phyloP scores from a whole-genome alignment of 2,329 filamentous ascomycete species.

The Allantophomopsis lycopodina region DNA sequence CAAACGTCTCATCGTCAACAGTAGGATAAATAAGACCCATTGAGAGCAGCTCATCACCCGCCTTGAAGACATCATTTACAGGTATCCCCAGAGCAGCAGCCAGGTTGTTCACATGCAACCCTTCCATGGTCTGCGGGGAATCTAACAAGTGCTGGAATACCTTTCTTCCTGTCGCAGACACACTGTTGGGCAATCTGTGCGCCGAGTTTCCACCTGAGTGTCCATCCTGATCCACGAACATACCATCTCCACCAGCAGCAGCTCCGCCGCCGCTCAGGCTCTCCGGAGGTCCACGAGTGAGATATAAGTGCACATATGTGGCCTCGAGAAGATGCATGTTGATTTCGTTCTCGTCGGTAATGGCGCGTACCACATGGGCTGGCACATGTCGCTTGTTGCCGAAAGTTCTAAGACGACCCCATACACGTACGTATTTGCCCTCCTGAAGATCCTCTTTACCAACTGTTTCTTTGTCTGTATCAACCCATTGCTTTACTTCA shows the following conservation, averaged over 20 bases:
- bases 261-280: slow-evolving; percentile 21
- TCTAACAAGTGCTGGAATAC: slow-evolving; percentile 60
- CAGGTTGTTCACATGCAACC: slow-evolving; percentile 69
- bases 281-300: slow-evolving; percentile 52
- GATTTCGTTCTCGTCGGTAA: slow-evolving; percentile 83
- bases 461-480: slow-evolving; percentile 25
- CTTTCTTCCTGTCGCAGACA: slow-evolving; percentile 46
- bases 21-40: slow-evolving; percentile 78
- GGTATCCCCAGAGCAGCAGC: slow-evolving; percentile 51
- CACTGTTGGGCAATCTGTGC: slow-evolving; percentile 20
- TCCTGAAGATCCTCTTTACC: slow-evolving; percentile 40
- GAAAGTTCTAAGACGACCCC: slow-evolving; percentile 73
- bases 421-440: slow-evolving; percentile 74
- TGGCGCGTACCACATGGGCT: slow-evolving; percentile 66
- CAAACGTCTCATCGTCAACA: slow-evolving; percentile 86
- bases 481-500: slow-evolving; percentile 80
- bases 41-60: slow-evolving; percentile 67
- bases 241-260: slow-evolving; percentile 19
- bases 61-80: slow-evolving; percentile 56
- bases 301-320: slow-evolving; percentile 75
- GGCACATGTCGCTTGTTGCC: slow-evolving; percentile 71
- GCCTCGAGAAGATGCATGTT: slow-evolving; percentile 86
- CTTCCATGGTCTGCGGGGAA: slow-evolving; percentile 63
- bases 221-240: slow-evolving; percentile 20
- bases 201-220: slow-evolving; percentile 18